Base-by-base conservation (phyloP, 805 yeast genomes). In the Jamesozyma rosinii region DNA sequence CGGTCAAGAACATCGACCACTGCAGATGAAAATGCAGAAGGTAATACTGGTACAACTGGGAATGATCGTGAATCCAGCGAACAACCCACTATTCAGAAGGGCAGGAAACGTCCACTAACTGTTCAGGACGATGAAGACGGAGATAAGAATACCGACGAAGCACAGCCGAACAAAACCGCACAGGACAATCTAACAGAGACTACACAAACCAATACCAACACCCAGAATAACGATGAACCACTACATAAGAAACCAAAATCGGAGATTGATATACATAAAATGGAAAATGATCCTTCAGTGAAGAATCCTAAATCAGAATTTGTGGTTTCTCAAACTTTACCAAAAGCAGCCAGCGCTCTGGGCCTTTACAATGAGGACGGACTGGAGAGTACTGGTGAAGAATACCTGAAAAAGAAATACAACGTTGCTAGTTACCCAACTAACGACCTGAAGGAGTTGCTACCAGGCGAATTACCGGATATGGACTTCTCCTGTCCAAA, bases 351-450 rank as follows among this genome's bases (percentile, higher is more conserved):
- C 0, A 71, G 75, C 3, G 75, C 74, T 27, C 62, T 85, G 42
- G 87, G 85, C 0, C 63, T 85, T 20, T 85, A 76, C 49, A 70
- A 76, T 8, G 89, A 82, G 40, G 66, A 76, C 38, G 83, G 83
- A 1, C 57, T 77, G 18, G 81, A 76, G 45, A 72, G 77, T 15
- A 77, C 76, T n/a, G 87, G 87, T 5, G 79, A 76, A 35, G 95
- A 84, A 38, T 85, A 75, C 53, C 61, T 83, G 45, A 83, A 83
- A 57, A 72, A 71, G 50, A 83, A 82, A 58, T 87, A 80, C 54
- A 95, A 84, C 3, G 98, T 92, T 14, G 84, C 92, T 0, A 79
- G 89, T n/a, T 92, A 79, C 59, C 98, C 98, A 0, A 75, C 79
- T 27, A 70, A 71, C 33, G 95, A 89, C 57, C 67, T 92, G 37